Percentiles rank a stretch among this genome's conserved stretches.
These are phyloP conservation scores for Eutrema japonicum DNA, from an alignment of 345 rosid species.

Conservation along the genomic window DNA sequence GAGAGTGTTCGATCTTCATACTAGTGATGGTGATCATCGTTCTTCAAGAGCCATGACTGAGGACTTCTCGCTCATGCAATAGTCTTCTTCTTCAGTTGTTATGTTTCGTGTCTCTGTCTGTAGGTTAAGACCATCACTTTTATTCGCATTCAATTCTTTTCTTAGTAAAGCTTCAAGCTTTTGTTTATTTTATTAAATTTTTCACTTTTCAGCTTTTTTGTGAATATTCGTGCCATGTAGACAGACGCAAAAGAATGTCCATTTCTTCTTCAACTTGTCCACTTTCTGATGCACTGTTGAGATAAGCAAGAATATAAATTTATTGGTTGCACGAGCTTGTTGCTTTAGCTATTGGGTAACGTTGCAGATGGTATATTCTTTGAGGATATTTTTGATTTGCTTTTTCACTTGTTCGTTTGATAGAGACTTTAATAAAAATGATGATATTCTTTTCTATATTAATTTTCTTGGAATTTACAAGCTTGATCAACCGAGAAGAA, in stretches of 20 bases:
- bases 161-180: constrained; percentile 38
- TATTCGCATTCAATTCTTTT: constrained; percentile 3
- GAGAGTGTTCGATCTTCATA: constrained; percentile 60
- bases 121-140: constrained; percentile 32
- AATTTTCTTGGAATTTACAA: constrained; percentile 45
- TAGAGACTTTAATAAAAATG: constrained; percentile 33
- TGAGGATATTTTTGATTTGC: constrained; percentile 37
- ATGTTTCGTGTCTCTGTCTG: constrained; percentile 25
- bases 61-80: constrained; percentile 43
- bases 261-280: constrained; percentile 30
- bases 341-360: constrained; percentile 40
- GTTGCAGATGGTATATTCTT: constrained; percentile 40
- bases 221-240: constrained; percentile 32
- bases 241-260: constrained; percentile 11
- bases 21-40: constrained; percentile 59
- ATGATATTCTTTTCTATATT: background rate
- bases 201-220: constrained; percentile 23
- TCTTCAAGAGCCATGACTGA: constrained; percentile 66
- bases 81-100: constrained; percentile 10
- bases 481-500: constrained; percentile 37
- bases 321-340: constrained; percentile 12
- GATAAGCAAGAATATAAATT: constrained; percentile 33
- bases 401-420: constrained; percentile 30
- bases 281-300: constrained; percentile 23
- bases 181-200: constrained; percentile 36